These are phyloP conservation scores for Sarocladium oryzae DNA, from an alignment of 2,329 filamentous ascomycete species.

Conservation along the genomic window DNA sequence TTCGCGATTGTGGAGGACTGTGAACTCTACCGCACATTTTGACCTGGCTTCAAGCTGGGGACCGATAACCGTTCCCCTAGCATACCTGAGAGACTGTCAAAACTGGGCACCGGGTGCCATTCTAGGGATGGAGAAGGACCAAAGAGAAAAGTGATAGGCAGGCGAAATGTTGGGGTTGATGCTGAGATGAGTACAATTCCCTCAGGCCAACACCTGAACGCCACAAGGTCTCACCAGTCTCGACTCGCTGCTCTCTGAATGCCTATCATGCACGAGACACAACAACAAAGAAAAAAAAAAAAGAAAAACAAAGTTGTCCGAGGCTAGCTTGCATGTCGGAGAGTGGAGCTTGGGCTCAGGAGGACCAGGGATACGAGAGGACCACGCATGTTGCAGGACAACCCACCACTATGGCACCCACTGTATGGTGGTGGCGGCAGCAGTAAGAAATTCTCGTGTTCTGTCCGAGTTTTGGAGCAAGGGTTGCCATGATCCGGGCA, in stretches of 20 bases:
- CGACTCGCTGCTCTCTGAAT: not conserved
- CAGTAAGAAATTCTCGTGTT: constrained; percentile 5
- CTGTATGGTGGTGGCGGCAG: not conserved
- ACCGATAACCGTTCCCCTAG: not conserved
- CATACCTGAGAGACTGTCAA: constrained; percentile 3
- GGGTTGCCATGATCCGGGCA: not conserved
- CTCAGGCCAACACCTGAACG: too few relatives aligned
- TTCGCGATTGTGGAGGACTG: not conserved
- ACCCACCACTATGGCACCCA: not conserved
- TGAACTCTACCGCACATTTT: not conserved
- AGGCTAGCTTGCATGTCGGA: constrained; percentile 5
- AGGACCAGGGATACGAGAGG: constrained; percentile 5
- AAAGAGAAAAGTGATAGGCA: too few relatives aligned
- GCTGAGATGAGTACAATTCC: too few relatives aligned
- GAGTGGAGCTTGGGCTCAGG: not conserved
- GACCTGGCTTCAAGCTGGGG: constrained; percentile 1
- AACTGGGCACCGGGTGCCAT: not conserved
- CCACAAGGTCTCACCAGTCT: not conserved
- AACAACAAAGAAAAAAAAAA: constrained; percentile 5
- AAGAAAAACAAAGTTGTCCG: too few relatives aligned
- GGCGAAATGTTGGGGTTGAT: too few relatives aligned
- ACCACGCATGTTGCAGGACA: not conserved
- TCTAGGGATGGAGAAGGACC: not conserved
- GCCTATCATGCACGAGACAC: constrained; percentile 1
- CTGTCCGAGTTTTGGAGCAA: not conserved